Conservation (phyloP, 2,329 filamentous ascomycete genomes). For the Xylariales sp. region DNA sequence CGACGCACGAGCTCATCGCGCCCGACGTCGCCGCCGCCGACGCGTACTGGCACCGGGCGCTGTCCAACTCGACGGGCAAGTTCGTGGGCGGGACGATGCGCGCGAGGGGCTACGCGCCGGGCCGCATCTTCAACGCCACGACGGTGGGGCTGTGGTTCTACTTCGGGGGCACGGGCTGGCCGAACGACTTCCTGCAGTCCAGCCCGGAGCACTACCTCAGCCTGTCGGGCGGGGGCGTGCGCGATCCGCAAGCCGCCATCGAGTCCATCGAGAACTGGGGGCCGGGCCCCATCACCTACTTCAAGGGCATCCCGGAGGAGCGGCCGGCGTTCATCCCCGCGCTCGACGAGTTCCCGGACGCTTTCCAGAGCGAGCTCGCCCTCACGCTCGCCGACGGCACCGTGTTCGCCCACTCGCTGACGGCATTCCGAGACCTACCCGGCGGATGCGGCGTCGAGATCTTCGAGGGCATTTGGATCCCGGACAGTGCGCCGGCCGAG, state of each 20-base stretch:
- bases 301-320: constrained; percentile 21
- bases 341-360: constrained; percentile 19
- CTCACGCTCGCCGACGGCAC: constrained; percentile 31
- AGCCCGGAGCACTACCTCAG: constrained; percentile 36
- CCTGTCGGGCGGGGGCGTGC: constrained; percentile 23
- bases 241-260: constrained; percentile 15
- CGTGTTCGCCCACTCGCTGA: constrained; percentile 31
- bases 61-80: constrained; percentile 24
- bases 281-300: constrained; percentile 27
- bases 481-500: constrained; percentile 21
- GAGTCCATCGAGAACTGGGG: constrained; percentile 37
- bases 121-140: constrained; percentile 29
- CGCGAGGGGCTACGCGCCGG: constrained; percentile 27
- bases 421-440: constrained; percentile 25
- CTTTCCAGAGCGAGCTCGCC: background rate
- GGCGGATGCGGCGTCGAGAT: constrained; percentile 31
- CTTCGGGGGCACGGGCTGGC: constrained; percentile 27
- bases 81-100: constrained; percentile 32
- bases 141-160: constrained; percentile 28
- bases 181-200: constrained; percentile 26
- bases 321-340: constrained; percentile 28
- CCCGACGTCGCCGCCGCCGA: constrained; percentile 31
- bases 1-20: constrained; percentile 26
- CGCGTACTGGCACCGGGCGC: constrained; percentile 23
- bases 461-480: constrained; percentile 33